Conservation (phyloP, 176 grass and related monocot genomes). For the Bolboschoenus planiculmis region DNA sequence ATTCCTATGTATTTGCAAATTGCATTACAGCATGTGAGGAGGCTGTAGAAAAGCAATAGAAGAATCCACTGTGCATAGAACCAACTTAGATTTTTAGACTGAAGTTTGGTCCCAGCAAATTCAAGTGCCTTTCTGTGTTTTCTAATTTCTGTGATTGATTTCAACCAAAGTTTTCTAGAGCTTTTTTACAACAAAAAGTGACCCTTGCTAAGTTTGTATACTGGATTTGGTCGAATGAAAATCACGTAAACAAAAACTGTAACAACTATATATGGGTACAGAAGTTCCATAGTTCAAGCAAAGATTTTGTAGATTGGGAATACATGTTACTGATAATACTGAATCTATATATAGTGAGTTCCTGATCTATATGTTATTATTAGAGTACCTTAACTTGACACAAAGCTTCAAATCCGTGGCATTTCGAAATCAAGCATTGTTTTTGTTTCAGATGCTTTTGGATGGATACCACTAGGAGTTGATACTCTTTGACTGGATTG, state of each 20-base stretch:
- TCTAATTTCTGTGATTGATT: too few species aligned
- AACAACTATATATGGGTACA: neutral
- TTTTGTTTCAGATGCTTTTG: neutral
- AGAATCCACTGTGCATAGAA: neutral
- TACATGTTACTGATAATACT: neutral
- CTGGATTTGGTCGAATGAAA: neutral
- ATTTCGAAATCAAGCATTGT: too few species aligned
- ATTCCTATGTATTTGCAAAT: neutral
- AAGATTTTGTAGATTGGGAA: neutral
- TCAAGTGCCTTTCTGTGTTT: too few species aligned
- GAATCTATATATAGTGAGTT: too few species aligned
- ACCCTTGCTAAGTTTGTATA: neutral
- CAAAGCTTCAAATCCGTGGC: too few species aligned
- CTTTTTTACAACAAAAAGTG: neutral
- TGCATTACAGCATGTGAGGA: neutral
- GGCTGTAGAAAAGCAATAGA: neutral
- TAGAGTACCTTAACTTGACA: too few species aligned
- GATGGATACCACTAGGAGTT: neutral
- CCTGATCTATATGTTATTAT: too few species aligned
- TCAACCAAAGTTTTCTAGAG: too few species aligned
- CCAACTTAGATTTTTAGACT: neutral
- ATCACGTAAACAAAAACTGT: neutral
- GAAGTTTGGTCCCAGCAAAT: neutral
- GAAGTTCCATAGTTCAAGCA: neutral
- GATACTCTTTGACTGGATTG: neutral